Evolutionary conservation across 73 alveolate genomes (phyloP).

Genomic region (Paramecium sexaurelia): DNA sequence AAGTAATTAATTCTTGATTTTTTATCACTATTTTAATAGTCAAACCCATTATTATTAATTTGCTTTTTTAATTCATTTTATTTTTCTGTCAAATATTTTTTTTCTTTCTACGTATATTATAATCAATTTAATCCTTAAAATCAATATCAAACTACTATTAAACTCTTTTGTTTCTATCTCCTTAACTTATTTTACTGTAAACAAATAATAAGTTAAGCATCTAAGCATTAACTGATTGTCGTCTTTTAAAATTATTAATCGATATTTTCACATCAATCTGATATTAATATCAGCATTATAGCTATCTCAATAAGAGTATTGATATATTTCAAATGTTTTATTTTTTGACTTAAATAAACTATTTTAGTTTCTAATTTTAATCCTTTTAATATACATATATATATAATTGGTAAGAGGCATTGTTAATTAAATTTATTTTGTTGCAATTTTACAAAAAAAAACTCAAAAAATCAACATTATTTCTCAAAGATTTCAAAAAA

Average conservation of each 20-base stretch:
- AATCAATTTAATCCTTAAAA: neutral
- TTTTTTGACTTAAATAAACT: neutral
- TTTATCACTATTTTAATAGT: too few species aligned
- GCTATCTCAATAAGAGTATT: neutral
- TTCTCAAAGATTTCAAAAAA: too few species aligned
- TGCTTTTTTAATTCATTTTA: neutral
- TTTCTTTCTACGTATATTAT: neutral
- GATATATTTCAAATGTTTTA: neutral
- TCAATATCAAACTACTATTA: neutral
- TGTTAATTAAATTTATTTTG: too few species aligned
- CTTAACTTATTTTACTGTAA: neutral
- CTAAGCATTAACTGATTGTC: neutral
- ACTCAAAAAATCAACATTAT: too few species aligned
- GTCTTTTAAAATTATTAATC: neutral
- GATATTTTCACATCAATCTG: neutral
- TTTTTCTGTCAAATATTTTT: neutral
- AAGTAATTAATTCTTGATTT: too few species aligned
- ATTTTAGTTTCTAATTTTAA: too few species aligned
- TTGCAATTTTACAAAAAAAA: too few species aligned
- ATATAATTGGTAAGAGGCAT: too few species aligned
- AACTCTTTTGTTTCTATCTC: neutral
- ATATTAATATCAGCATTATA: neutral
- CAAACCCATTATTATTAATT: too few species aligned
- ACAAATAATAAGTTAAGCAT: neutral
- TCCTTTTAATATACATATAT: too few species aligned